Percentiles rank a stretch among this genome's conserved stretches.
These are phyloP conservation scores for Hypomontagnella submonticulosa DNA, from an alignment of 495 filamentous ascomycete species.

Conservation along the genomic window DNA sequence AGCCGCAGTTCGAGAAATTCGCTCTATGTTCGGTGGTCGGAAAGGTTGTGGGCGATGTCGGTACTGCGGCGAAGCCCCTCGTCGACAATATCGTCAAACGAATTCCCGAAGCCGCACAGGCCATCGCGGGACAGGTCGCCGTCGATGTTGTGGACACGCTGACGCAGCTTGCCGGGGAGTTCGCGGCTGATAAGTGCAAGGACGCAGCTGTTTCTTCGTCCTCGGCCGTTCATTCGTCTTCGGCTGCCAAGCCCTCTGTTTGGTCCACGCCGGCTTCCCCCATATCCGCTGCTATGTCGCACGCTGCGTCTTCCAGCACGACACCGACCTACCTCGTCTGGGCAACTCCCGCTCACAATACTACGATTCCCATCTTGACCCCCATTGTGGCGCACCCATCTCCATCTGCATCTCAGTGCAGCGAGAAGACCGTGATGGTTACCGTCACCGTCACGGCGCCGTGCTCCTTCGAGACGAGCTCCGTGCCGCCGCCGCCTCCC, in stretches of 20 bases:
- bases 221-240: constrained; percentile 3
- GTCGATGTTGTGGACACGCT: constrained; percentile 51
- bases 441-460: constrained; percentile 42
- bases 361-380: no score
- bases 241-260: not conserved
- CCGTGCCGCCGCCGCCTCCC: constrained; percentile 7
- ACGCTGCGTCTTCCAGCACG: no score
- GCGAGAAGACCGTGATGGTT: not conserved
- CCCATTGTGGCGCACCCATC: no score
- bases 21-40: constrained; percentile 47
- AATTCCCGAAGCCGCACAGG: constrained; percentile 47
- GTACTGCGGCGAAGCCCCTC: constrained; percentile 49
- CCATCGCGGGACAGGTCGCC: constrained; percentile 46
- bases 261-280: no score
- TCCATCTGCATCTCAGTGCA: no score
- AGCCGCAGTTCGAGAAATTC: constrained; percentile 49
- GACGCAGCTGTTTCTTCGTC: constrained; percentile 28
- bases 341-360: no score
- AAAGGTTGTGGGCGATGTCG: constrained; percentile 44
- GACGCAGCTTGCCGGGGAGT: constrained; percentile 32
- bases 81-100: constrained; percentile 49
- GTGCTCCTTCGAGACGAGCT: constrained; percentile 21
- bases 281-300: no score
- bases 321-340: no score
- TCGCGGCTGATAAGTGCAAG: constrained; percentile 39